Conservation (phyloP, 2,329 filamentous ascomycete species). For the Pseudocercospora cruenta region DNA sequence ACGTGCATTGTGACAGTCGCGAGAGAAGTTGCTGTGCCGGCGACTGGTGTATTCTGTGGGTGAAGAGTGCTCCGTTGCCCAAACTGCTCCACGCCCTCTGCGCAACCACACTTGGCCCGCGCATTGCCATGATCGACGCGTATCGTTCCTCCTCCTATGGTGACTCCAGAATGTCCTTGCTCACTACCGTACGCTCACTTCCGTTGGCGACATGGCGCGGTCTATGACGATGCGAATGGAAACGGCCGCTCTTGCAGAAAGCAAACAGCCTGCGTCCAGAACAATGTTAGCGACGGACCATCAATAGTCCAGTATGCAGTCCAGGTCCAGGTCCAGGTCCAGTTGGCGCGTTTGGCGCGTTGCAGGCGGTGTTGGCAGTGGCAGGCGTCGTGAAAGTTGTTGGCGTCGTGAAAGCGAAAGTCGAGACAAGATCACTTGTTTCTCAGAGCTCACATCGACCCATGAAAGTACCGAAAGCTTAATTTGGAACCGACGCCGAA, state of each 20-base stretch:
- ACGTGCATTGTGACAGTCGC: neutral
- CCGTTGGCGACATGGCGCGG: constrained; percentile 5
- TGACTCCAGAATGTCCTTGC: neutral
- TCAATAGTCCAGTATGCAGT: neutral
- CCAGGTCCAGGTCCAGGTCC: neutral
- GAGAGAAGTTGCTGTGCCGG: neutral
- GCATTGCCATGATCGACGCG: constrained; percentile 24
- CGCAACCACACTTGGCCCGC: constrained; percentile 29
- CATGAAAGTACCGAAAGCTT: neutral
- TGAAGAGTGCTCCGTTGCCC: constrained; percentile 41
- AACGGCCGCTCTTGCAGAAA: constrained; percentile 8
- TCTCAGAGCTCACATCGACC: neutral
- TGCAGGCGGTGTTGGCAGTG: neutral
- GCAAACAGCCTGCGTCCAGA: constrained; percentile 1
- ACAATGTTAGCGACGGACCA: neutral
- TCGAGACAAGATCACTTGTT: neutral
- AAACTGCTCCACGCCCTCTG: constrained; percentile 39
- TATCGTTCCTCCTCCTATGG: neutral
- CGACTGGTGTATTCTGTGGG: constrained; percentile 36
- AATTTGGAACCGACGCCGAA: neutral
- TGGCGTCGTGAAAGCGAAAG: neutral
- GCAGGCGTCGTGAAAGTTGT: neutral
- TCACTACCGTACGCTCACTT: constrained; percentile 9
- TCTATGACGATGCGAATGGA: constrained; percentile 21
- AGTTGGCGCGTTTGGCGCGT: neutral